Evolutionary conservation across 2,329 filamentous ascomycete genomes (phyloP), one percentile per base, ranked within the genome.

Genomic region (Colletotrichum kahawae): DNA sequence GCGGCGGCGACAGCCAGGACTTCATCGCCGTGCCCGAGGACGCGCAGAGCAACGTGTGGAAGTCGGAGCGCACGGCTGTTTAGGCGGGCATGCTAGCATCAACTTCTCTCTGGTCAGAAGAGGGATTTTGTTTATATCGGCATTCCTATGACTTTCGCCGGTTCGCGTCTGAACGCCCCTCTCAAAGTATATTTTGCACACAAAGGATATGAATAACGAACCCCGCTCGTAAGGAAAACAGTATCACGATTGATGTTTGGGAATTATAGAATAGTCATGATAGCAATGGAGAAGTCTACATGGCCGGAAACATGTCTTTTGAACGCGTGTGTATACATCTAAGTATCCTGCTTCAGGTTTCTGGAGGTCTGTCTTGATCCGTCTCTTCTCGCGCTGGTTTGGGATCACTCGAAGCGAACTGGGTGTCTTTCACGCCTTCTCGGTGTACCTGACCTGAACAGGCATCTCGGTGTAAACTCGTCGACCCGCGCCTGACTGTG

Each of bases 11-110:
- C 75, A 83, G 82, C 24, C 83, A 84, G 68, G 88, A 91, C 48
- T 93, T 91, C 67, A 87, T 88, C 18, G 83, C 87, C 75, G 88
- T 91, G n/a, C 84, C 86, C 79, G 80, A 86, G 78, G 81, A 88
- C 59, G 78, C 85, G 13, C 54, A 78, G 74, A 78, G 87, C 66
- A 84, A 88, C 82, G 80, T 90, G 77, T 86, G 89, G 90, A 84
- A 79, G n/a, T 57, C 54, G 13, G 29, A 60, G n/a, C 14, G 18
- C 43, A 24, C 18, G 21, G 43, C 29, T 43, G n/a, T 5, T 12
- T 14, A 43, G 14, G 12, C 36, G 27, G 64, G 24, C 63, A 63
- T 16, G 29, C 7, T 60, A n/a, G 24, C n/a, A 16, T 63, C n/a
- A n/a, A n/a, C 34, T 33, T 14, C 59, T 14, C 31, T 16, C 59